These are phyloP conservation scores for Scenedesmus sp. DNA, from an alignment of 163 green algal species.

Conservation along the genomic window DNA sequence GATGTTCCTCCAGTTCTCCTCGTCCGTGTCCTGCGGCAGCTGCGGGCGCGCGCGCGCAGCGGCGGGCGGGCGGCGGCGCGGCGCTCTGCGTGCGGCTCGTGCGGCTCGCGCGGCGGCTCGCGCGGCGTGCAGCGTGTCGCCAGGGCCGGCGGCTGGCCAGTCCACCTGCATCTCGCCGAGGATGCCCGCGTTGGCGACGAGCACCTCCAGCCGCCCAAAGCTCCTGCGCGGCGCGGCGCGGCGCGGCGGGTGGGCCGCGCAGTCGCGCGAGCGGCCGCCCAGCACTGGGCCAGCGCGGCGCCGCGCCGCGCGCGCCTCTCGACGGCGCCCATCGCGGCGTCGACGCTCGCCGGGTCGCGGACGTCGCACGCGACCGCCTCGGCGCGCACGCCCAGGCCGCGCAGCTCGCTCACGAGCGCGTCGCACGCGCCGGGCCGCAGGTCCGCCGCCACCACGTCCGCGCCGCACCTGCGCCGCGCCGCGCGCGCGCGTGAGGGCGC, in stretches of 20 bases:
- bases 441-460: constrained; percentile 7
- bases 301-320: constrained; percentile 22
- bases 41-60: no score
- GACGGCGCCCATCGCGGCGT: constrained; percentile 21
- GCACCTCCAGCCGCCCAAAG: constrained; percentile 36
- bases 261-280: background rate
- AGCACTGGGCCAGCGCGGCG: background rate
- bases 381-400: constrained; percentile 3
- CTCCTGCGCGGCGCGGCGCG: background rate
- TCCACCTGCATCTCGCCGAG: constrained; percentile 39
- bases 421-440: background rate
- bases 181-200: constrained; percentile 50
- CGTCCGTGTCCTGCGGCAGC: background rate
- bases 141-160: no score
- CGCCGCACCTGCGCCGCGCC: constrained; percentile 3
- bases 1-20: constrained; percentile 48
- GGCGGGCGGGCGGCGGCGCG: no score
- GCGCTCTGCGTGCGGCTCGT: no score
- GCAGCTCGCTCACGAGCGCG: constrained; percentile 3
- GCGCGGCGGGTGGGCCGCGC: background rate
- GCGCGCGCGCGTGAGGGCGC: background rate
- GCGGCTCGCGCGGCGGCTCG: no score
- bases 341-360: constrained; percentile 30
- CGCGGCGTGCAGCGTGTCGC: no score
- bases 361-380: constrained; percentile 33